These are phyloP conservation scores for Plantago elongata DNA, from an alignment of 257 asterid species.

Conservation along the genomic window DNA sequence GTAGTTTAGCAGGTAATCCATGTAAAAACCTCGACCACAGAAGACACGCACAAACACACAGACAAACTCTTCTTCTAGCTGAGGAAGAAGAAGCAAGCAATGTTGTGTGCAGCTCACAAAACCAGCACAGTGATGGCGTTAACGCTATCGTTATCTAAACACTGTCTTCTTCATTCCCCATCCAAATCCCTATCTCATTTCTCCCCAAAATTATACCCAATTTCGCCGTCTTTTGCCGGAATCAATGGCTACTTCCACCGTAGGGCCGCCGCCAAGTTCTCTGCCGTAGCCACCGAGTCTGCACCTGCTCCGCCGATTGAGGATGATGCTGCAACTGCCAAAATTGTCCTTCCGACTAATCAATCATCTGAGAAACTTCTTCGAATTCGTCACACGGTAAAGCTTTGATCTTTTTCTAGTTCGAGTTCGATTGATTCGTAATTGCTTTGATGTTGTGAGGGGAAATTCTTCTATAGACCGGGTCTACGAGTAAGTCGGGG, in stretches of 20 bases:
- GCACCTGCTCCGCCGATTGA: conserved; percentile 30
- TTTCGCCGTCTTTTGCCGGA: conserved; percentile 13
- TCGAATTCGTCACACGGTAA: conserved; percentile 84
- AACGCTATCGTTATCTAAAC: conserved; percentile 34
- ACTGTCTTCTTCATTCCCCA: conserved; percentile 27
- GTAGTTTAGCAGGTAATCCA: too few species aligned
- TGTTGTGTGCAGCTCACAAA: conserved; percentile 16
- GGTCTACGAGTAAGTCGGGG: too few species aligned
- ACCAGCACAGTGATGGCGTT: conserved; percentile 27
- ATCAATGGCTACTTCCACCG: conserved; percentile 12
- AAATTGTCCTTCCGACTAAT: conserved; percentile 69
- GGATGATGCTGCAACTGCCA: conserved; percentile 25
- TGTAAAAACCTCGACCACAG: background rate
- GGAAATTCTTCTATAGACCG: too few species aligned
- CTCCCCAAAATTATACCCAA: conserved; percentile 23
- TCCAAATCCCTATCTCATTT: conserved; percentile 9
- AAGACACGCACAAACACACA: too few species aligned
- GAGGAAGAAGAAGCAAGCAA: background rate
- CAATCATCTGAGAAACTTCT: conserved; percentile 73
- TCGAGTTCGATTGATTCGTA: background rate
- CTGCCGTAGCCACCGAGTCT: conserved; percentile 54
- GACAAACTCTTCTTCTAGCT: too few species aligned
- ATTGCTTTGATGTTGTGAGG: too few species aligned
- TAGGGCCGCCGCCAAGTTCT: conserved; percentile 25
- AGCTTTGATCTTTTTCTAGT: background rate